phyloP scores from a whole-genome alignment of 2,329 filamentous ascomycete genomes.

The Moelleriella libera region DNA sequence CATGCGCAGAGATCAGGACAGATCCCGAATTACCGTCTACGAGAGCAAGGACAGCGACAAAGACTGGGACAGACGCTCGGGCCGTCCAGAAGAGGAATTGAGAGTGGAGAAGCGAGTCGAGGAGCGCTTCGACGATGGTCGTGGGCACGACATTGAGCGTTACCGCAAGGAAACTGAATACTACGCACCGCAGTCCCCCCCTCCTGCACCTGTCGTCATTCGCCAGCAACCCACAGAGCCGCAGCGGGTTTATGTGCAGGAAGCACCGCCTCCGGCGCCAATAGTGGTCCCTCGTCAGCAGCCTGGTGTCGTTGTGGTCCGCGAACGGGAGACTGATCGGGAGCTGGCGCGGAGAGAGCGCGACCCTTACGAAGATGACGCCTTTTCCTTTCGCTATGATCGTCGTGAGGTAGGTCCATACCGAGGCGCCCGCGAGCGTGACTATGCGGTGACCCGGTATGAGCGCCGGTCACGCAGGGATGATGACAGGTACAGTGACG shows the following conservation, averaged over 20 bases:
- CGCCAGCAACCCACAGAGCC: slow-evolving; percentile 39
- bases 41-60: slow-evolving; percentile 19
- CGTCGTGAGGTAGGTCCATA: slow-evolving; percentile 27
- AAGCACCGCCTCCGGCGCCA: slow-evolving; percentile 36
- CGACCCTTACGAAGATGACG: slow-evolving; percentile 27
- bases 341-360: slow-evolving; percentile 17
- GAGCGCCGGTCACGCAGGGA: slow-evolving; percentile 26
- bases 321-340: slow-evolving; percentile 26
- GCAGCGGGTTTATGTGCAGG: slow-evolving; percentile 47
- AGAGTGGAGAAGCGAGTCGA: slow-evolving; percentile 39
- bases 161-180: slow-evolving; percentile 51
- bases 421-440: slow-evolving; percentile 12
- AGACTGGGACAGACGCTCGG: slow-evolving; percentile 30
- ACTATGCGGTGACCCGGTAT: slow-evolving; percentile 20
- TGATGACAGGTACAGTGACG: slow-evolving; percentile 29
- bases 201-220: slow-evolving; percentile 39
- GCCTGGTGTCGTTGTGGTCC: slow-evolving; percentile 27
- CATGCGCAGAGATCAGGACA: slow-evolving; percentile 12
- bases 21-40: slow-evolving; percentile 19
- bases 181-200: slow-evolving; percentile 36
- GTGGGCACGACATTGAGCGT: slow-evolving; percentile 37
- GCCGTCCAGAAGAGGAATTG: slow-evolving; percentile 28
- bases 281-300: slow-evolving; percentile 33
- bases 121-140: slow-evolving; percentile 31
- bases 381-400: slow-evolving; percentile 35